Conservation (phyloP, 192 early-diverging fungal genomes). For the Linnemannia zychae region DNA sequence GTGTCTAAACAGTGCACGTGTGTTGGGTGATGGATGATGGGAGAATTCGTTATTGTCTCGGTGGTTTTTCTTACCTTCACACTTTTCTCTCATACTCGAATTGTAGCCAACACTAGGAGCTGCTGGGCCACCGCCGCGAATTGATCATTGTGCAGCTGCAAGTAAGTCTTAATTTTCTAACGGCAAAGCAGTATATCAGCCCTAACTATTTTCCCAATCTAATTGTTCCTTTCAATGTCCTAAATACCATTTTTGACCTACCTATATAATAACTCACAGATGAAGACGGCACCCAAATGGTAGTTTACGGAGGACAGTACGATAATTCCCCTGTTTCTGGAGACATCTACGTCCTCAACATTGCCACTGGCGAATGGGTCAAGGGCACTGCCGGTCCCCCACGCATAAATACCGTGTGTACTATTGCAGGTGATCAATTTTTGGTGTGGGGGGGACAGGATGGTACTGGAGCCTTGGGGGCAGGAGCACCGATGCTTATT, state of each 20-base stretch:
- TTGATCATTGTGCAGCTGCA: neutral
- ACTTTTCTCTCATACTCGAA: neutral
- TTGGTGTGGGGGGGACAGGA: neutral
- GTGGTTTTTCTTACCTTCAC: neutral
- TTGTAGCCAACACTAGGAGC: neutral
- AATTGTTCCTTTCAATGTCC: no score
- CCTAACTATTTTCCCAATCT: no score
- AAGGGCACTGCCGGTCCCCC: no score
- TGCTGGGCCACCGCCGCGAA: neutral
- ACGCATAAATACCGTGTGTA: neutral
- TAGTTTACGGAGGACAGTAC: neutral
- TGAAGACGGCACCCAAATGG: neutral
- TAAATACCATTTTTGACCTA: no score
- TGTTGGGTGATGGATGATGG: no score
- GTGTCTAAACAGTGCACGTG: no score
- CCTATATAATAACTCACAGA: neutral
- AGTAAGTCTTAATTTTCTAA: no score
- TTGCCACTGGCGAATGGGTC: neutral
- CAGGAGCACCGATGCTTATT: no score
- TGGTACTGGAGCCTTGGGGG: neutral
- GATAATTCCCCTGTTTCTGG: no score
- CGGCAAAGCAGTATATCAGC: no score
- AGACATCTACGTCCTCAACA: neutral
- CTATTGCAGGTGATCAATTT: neutral
- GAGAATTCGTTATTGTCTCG: no score